Evolutionary conservation across 2,329 filamentous ascomycete species (phyloP).

Genomic region (Coniochaeta sp.): DNA sequence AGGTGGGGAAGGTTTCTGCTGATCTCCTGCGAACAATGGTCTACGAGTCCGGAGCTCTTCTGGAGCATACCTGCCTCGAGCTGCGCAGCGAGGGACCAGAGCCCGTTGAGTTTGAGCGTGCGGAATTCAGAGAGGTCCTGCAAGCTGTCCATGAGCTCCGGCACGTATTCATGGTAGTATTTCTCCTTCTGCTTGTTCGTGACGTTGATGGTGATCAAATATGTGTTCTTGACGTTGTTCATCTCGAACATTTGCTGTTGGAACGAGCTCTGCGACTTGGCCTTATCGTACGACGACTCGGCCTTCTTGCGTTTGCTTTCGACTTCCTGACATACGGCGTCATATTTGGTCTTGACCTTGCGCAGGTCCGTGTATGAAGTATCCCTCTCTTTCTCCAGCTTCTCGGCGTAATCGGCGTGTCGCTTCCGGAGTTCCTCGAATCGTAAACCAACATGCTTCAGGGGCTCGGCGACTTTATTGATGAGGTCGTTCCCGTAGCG

Average conservation of each 20-base stretch:
- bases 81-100: conserved; percentile 76
- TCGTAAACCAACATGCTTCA: conserved; percentile 65
- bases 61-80: conserved; percentile 76
- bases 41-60: conserved; percentile 64
- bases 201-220: conserved; percentile 90
- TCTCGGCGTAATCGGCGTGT: conserved; percentile 81
- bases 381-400: conserved; percentile 85
- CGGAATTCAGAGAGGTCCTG: conserved; percentile 92
- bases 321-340: conserved; percentile 86
- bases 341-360: conserved; percentile 91
- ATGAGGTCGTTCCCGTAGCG: conserved; percentile 73
- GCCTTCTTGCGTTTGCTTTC: conserved; percentile 92
- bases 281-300: conserved; percentile 88
- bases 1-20: conserved; percentile 79
- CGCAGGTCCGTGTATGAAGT: conserved; percentile 74
- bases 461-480: conserved; percentile 74
- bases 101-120: conserved; percentile 71
- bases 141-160: conserved; percentile 84
- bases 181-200: conserved; percentile 97
- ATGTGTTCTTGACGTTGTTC: conserved; percentile 98
- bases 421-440: conserved; percentile 92
- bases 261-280: conserved; percentile 85
- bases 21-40: conserved; percentile 72
- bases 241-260: conserved; percentile 90
- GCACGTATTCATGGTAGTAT: conserved; percentile 95